A percentile compares a stretch with the other conserved stretches of the same genome.
Conservation (phyloP, 129 eudicot genomes). For the Chrysanthemum makinoi region DNA sequence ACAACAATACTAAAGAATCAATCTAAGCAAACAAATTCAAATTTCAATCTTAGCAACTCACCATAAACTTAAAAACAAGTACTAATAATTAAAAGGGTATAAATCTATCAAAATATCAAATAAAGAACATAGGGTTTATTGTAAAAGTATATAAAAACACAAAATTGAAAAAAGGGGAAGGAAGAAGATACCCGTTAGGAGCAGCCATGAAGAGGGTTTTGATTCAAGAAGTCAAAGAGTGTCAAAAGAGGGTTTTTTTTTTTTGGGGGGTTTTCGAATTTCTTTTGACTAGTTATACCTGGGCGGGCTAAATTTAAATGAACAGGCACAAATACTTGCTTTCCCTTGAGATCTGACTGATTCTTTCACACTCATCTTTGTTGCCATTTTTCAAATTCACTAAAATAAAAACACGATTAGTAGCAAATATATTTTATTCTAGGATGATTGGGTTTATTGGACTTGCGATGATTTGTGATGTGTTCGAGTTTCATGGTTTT, state of each 20-base stretch:
- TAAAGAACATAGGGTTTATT: constrained; percentile 10
- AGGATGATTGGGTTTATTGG: no score
- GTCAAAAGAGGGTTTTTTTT: background rate
- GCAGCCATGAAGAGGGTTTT: constrained; percentile 2
- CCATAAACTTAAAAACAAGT: background rate
- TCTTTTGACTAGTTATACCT: background rate
- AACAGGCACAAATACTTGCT: no score
- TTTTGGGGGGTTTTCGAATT: background rate
- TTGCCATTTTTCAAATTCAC: no score
- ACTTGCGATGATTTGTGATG: no score
- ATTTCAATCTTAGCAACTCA: background rate
- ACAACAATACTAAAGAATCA: background rate
- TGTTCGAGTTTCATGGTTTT: no score
- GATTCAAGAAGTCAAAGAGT: background rate
- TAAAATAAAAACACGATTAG: no score
- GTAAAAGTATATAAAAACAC: background rate
- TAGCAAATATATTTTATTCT: no score
- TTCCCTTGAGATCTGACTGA: no score
- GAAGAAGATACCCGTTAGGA: constrained; percentile 6
- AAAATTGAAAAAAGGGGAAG: background rate
- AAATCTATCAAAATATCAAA: background rate
- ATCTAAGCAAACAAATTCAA: background rate
- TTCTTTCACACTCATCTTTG: no score
- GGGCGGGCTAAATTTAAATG: no score
- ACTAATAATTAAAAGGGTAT: background rate